Evolutionary conservation across 495 filamentous ascomycete species (phyloP).

Genomic region (Xylaria flabelliformis): DNA sequence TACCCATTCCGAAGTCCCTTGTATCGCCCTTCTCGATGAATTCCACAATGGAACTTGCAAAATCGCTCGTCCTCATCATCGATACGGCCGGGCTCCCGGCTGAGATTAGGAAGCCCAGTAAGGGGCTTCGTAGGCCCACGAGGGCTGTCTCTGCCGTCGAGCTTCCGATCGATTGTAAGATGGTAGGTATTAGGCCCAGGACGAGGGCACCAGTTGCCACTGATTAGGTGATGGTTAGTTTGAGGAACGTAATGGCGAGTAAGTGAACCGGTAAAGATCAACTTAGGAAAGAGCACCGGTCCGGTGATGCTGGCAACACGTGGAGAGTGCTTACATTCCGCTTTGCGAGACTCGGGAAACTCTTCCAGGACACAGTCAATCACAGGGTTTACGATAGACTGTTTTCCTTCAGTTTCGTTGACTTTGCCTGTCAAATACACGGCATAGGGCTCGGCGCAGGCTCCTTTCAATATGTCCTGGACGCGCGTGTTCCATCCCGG

Average conservation of each 20-base stretch:
- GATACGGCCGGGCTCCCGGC: constrained; percentile 28
- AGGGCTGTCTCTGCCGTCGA: constrained; percentile 29
- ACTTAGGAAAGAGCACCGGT: not conserved
- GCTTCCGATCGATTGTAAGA: constrained; percentile 25
- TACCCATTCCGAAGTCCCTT: constrained; percentile 4
- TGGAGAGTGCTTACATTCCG: constrained; percentile 18
- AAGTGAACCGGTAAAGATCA: not conserved
- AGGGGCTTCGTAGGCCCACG: constrained; percentile 22
- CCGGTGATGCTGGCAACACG: not conserved
- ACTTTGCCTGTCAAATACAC: constrained; percentile 16
- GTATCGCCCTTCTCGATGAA: constrained; percentile 7
- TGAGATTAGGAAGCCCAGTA: constrained; percentile 26
- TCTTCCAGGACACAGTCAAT: constrained; percentile 23
- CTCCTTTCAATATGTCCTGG: constrained; percentile 8
- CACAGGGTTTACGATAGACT: constrained; percentile 16
- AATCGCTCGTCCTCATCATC: constrained; percentile 25
- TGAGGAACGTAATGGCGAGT: not conserved
- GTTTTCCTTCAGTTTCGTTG: not conserved
- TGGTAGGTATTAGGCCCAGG: constrained; percentile 27
- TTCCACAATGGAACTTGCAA: not conserved
- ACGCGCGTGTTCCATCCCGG: constrained; percentile 17
- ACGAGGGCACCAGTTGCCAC: constrained; percentile 26
- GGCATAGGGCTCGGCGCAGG: constrained; percentile 22
- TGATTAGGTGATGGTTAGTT: not conserved
- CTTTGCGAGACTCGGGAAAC: constrained; percentile 22